These are phyloP conservation scores for Stylonectria norvegica DNA, from an alignment of 2,329 filamentous ascomycete species.

Conservation along the genomic window DNA sequence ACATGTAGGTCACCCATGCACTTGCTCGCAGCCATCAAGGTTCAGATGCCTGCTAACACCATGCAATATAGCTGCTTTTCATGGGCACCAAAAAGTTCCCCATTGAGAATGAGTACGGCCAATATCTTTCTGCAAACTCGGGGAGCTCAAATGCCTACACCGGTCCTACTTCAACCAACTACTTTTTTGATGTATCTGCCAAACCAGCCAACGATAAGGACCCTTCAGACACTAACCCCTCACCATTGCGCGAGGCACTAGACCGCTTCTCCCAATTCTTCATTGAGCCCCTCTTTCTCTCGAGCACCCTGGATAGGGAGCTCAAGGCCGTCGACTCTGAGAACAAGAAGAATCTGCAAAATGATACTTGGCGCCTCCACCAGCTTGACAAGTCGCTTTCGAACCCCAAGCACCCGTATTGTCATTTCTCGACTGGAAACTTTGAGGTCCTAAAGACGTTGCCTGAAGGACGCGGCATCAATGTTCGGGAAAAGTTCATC, in stretches of 20 bases:
- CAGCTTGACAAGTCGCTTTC: slow-evolving; percentile 87
- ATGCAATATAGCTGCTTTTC: slow-evolving; percentile 64
- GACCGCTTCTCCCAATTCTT: slow-evolving; percentile 96
- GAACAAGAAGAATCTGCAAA: slow-evolving; percentile 96
- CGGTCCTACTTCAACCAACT: slow-evolving; percentile 89
- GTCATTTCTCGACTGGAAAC: slow-evolving; percentile 89
- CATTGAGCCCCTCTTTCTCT: slow-evolving; percentile 79
- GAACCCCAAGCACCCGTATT: slow-evolving; percentile 82
- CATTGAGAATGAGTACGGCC: slow-evolving; percentile 90
- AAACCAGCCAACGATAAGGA: slow-evolving; percentile 63
- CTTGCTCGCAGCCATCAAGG: slow-evolving; percentile 2
- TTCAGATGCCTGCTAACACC: slow-evolving; percentile 17
- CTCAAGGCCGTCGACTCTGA: slow-evolving; percentile 88
- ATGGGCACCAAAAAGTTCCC: slow-evolving; percentile 99
- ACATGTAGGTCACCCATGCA: slow-evolving; percentile 54
- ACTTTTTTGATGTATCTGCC: slow-evolving; percentile 92
- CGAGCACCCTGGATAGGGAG: slow-evolving; percentile 81
- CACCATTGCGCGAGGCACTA: slow-evolving; percentile 71
- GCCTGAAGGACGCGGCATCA: slow-evolving; percentile 74
- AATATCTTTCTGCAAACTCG: slow-evolving; percentile 85
- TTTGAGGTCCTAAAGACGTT: slow-evolving; percentile 79
- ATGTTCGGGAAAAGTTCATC: slow-evolving; percentile 87
- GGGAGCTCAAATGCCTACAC: slow-evolving; percentile 96
- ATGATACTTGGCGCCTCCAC: slow-evolving; percentile 80
- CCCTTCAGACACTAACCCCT: slow-evolving; percentile 53